Base-by-base conservation (phyloP, 345 rosid genomes). In the Cardiospermum halicacabum region DNA sequence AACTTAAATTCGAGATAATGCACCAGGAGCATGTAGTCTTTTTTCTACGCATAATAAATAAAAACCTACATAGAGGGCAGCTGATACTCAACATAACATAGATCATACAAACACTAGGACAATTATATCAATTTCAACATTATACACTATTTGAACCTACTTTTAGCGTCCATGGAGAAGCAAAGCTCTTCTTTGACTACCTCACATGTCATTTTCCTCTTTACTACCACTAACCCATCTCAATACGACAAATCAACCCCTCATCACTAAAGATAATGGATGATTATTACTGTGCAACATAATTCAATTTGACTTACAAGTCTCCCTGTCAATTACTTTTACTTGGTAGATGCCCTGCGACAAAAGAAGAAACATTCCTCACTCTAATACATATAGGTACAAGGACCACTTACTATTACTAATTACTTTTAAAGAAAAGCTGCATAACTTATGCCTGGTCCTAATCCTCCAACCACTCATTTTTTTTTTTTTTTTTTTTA, bases 171-270 rank as follows among this genome's bases (percentile, higher is more conserved):
- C 50, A 27, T 61, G 64, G 61, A n/a, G 25, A 45, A 59, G 42
- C 37, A 68, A 53, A 10, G 60, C 68, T n/a, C n/a, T 64, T 62
- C 60, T 69, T 80, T 77, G 81, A 80, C 84, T 60, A 65, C 62
- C 34, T 22, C 73, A 77, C 84, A 65, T 45, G 69, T 72, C 67
- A 47, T 74, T 70, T 67, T 73, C 74, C 6, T 34, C 16, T 18
- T 18, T 5, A 6, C n/a, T n/a, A 6, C 49, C 18, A 43, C n/a
- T n/a, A n/a, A n/a, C n/a, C n/a, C n/a, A n/a, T n/a, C n/a, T n/a
- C n/a, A n/a, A n/a, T n/a, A n/a, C n/a, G n/a, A n/a, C n/a, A n/a
- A n/a, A n/a, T n/a, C n/a, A n/a, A n/a, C n/a, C n/a, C n/a, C n/a
- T n/a, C n/a, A n/a, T n/a, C n/a, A n/a, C n/a, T n/a, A n/a, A n/a